A percentile compares a stretch with the other conserved stretches of the same genome.
These are phyloP conservation scores for Parsonsia alboflavescens DNA, from an alignment of 257 asterid species.

Conservation along the genomic window DNA sequence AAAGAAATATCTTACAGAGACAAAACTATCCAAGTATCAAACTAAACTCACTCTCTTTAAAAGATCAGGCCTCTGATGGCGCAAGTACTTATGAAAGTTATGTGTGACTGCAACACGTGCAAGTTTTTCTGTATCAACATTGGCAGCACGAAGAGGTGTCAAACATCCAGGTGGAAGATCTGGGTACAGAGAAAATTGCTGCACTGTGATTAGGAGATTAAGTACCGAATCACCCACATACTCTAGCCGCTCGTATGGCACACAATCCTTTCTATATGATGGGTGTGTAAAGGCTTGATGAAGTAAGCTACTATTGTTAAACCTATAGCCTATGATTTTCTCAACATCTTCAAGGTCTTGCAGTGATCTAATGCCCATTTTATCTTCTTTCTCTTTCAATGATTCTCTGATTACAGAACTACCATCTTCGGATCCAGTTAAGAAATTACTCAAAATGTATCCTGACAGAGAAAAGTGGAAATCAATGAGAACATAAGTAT, in stretches of 20 bases:
- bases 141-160: conserved; percentile 83
- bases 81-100: conserved; percentile 58
- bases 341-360: conserved; percentile 50
- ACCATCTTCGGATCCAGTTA: conserved; percentile 28
- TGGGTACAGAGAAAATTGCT: conserved; percentile 61
- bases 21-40: neutral
- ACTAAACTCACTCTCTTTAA: conserved; percentile 38
- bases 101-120: conserved; percentile 72
- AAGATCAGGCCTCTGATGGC: conserved; percentile 39
- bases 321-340: conserved; percentile 56
- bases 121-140: conserved; percentile 92
- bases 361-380: conserved; percentile 24
- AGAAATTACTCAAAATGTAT: conserved; percentile 33
- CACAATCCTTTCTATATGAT: conserved; percentile 42
- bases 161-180: conserved; percentile 60
- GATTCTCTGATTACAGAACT: conserved; percentile 19
- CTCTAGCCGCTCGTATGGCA: conserved; percentile 72
- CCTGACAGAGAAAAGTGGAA: conserved; percentile 38
- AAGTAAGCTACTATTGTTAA: conserved; percentile 48
- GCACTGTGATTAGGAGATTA: conserved; percentile 58
- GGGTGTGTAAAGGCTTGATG: conserved; percentile 68
- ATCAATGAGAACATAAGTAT: neutral
- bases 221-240: conserved; percentile 72
- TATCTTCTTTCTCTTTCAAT: conserved; percentile 25
- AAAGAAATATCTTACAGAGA: conserved; percentile 1